Evolutionary conservation across 768 basidiomycete species (phyloP), one percentile per base, ranked within the genome.

Genomic region (Kwoniella botswanensis): DNA sequence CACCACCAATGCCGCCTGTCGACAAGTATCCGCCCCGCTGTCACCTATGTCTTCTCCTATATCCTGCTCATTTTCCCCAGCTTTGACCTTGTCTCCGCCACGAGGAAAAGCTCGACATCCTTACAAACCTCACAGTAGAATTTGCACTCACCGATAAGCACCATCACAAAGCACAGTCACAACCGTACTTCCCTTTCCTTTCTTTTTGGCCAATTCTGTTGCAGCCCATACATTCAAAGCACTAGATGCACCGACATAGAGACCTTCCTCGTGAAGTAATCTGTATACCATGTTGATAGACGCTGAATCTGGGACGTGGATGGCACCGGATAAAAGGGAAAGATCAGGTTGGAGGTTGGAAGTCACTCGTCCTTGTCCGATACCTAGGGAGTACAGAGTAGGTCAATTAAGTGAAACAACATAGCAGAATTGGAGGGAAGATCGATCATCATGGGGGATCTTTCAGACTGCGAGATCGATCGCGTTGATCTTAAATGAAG

Each of bases 171-270:
- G 85, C 63, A 98, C 87, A 4, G 97, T 99, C 1, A 90, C 94
- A 35, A 98, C 86, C 17, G 87, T 93, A 55, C 71, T 79, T 88
- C 95, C 95, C 86, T 89, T 91, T 18, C 93, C 95, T 1, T 98
- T 86, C 77, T 89, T 90, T 74, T 88, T 86, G 2, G 94, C 95
- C 22, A 98, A 87, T 80, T 98, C 91, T 13, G 89, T 89, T 0
- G 96, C 95, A 11, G 96, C 94, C 50, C 94, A 94, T 22, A 97
- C 94, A 80, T 99, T 99, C 72, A 98, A 84, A 1, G 97, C 94
- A 6, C 93, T 90, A 72, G 92, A 94, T 3, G 95, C 95, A 12
- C 97, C 97, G 55, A 99, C 85, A 84, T 99, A 99, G 50, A 99
- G 79, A 0, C 97, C 97, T 82, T 98, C 97, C 13, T 89, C 88